Base-by-base conservation (phyloP, 2,329 filamentous ascomycete species). In the Penicillium sp. region DNA sequence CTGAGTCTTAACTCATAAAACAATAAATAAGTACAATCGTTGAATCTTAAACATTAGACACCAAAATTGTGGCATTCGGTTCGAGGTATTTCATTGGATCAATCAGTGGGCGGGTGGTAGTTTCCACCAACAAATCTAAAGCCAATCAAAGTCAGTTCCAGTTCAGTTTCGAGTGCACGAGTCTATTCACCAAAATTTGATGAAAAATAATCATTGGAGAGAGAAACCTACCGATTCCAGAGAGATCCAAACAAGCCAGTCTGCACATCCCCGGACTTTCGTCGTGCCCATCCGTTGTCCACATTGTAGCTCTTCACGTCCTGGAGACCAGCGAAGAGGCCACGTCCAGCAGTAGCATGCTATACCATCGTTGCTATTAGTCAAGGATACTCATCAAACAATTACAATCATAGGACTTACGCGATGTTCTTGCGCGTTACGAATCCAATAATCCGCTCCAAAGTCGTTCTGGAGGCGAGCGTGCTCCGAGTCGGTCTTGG, bases 291-390 rank as follows among this genome's bases (percentile, higher is more conserved):
- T 35, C 73, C 73, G 3, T 58, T 53, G 2, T 75, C 72, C 21
- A 75, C 73, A 11, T 74, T 74, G 52, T 75, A 75, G 56, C 69
- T 66, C 57, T 75, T 75, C 13, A 64, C 63, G 35, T 75, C 73
- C 53, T 75, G 73, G 2, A 75, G 64, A 5, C 73, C 73, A 33
- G 73, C 72, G 53, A 75, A 75, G 46, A 75, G 68, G 29, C 73
- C 73, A 16, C 73, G 68, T 47, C 73, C 73, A 5, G 65, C 64
- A 7, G 72, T 74, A 41, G 70, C 52, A 43, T 67, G 70, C 67
- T 74, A 46, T 35, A 21, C 8, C 21, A 14, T 13, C 3, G 1
- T 11, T 35, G 8, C 11, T 13, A n/a, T 41, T 14, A 41, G 35
- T 13, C 19, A 2, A 39, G 2, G 13, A 22, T 22, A 6, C 11